Conservation (phyloP, 2,329 filamentous ascomycete species). For the Cytospora mali region DNA sequence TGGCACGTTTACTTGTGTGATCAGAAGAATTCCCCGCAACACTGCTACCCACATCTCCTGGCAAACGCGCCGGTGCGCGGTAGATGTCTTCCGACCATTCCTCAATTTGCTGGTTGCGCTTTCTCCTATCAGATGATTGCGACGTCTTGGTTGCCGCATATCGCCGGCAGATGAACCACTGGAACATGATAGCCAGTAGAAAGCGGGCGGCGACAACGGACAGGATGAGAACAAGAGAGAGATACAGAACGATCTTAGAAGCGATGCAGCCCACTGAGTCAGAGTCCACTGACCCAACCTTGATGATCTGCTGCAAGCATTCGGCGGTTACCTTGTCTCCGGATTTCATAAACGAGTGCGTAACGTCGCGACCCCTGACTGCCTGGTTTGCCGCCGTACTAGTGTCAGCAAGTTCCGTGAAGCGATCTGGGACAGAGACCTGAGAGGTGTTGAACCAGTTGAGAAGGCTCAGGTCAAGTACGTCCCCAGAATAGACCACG, state of each 20-base stretch:
- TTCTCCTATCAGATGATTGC: constrained; percentile 76
- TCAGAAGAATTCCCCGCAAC: constrained; percentile 63
- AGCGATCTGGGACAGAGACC: constrained; percentile 73
- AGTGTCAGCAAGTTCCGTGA: constrained; percentile 77
- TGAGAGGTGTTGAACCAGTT: constrained; percentile 86
- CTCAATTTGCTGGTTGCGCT: constrained; percentile 90
- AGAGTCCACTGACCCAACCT: constrained; percentile 93
- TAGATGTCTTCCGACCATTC: constrained; percentile 99
- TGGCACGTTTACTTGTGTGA: constrained; percentile 76
- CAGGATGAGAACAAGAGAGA: constrained; percentile 88
- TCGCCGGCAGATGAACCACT: constrained; percentile 90
- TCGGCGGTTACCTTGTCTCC: constrained; percentile 80
- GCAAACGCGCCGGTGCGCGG: constrained; percentile 79
- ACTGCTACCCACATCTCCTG: constrained; percentile 71
- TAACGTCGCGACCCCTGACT: constrained; percentile 84
- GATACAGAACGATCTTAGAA: constrained; percentile 93
- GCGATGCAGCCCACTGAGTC: constrained; percentile 97
- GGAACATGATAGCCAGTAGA: constrained; percentile 84
- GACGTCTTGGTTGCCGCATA: constrained; percentile 87
- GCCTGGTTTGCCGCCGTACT: constrained; percentile 59
- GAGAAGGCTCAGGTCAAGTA: constrained; percentile 86
- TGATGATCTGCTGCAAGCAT: constrained; percentile 92
- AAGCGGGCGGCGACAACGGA: constrained; percentile 87
- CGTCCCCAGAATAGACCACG: constrained; percentile 90
- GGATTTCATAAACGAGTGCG: constrained; percentile 78